Evolutionary conservation across 108 stramenopile species (phyloP), one percentile per base, ranked within the genome.

Genomic region (Cyclotella cryptica): DNA sequence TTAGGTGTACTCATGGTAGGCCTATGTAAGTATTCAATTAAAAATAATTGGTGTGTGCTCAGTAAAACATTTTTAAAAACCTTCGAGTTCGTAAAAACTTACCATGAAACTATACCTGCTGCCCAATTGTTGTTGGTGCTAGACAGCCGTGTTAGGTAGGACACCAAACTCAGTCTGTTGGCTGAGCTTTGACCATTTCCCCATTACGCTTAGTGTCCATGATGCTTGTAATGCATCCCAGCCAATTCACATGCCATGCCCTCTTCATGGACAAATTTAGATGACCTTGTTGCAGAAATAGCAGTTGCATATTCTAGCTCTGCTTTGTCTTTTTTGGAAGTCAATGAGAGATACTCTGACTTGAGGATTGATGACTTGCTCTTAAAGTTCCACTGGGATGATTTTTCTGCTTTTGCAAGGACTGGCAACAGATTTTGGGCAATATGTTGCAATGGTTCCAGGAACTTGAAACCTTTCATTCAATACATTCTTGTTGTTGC

Each of bases 201-300:
- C n/a, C n/a, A n/a, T n/a, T n/a, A n/a, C n/a, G 15, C 47, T 2
- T 35, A 27, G 26, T 73, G 28, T 15, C 72, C 44, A 45, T 41
- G 59, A 28, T 61, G 53, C 47, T 72, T 72, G 71, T 60, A 72
- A 57, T 72, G 71, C 19, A 58, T 27, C 26, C 57, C 71, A 42
- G 71, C 71, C 26, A 59, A 58, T 40, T 72, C 71, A 44, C 72
- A n/a, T n/a, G n/a, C n/a, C n/a, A n/a, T n/a, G n/a, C n/a, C n/a
- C n/a, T n/a, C n/a, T n/a, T n/a, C n/a, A 18, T 73, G 72, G 22
- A 73, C 39, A 21, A 64, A 73, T 3, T 24, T 30, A 40, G 72
- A 73, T 17, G 45, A 73, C 39, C 46, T 35, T 40, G 72, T 62
- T 19, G 49, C 47, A 19, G 18, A 24, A 39, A 73, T 73, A 11